phyloP scores from a whole-genome alignment of 805 yeast species.

The Ogataea nonfermentans region DNA sequence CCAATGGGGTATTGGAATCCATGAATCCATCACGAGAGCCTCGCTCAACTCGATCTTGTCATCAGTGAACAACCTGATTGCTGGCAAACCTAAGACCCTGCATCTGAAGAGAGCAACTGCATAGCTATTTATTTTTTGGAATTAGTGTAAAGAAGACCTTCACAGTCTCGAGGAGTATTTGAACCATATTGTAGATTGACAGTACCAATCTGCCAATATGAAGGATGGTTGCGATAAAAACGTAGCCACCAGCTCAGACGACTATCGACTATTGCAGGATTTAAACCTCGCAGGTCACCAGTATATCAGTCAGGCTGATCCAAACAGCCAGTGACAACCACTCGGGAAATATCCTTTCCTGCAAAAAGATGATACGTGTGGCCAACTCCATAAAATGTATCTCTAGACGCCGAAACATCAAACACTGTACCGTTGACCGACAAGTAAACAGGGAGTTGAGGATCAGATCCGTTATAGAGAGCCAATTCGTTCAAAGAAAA shows the following conservation, averaged over 20 bases:
- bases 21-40: conserved; percentile 87
- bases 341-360: conserved; percentile 68
- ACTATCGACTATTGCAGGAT: conserved; percentile 32
- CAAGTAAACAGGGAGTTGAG: conserved; percentile 50
- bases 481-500: conserved; percentile 48
- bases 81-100: conserved; percentile 14
- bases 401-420: conserved; percentile 54
- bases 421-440: conserved; percentile 60
- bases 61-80: conserved; percentile 50
- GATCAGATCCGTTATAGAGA: conserved; percentile 49
- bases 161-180: background rate
- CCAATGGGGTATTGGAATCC: conserved; percentile 90
- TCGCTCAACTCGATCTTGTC: conserved; percentile 69
- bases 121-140: conserved; percentile 7
- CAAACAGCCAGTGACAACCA: conserved; percentile 71
- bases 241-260: conserved; percentile 52
- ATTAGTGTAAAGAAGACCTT: background rate
- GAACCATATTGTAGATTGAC: conserved; percentile 42
- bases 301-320: conserved; percentile 53
- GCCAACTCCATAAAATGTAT: conserved; percentile 53
- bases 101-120: conserved; percentile 12
- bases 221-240: conserved; percentile 43
- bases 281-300: conserved; percentile 63
- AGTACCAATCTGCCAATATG: conserved; percentile 63
- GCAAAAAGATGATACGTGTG: conserved; percentile 50